These are phyloP conservation scores for Backusella liffmaniae DNA, from an alignment of 192 early-diverging fungal species.

Conservation along the genomic window DNA sequence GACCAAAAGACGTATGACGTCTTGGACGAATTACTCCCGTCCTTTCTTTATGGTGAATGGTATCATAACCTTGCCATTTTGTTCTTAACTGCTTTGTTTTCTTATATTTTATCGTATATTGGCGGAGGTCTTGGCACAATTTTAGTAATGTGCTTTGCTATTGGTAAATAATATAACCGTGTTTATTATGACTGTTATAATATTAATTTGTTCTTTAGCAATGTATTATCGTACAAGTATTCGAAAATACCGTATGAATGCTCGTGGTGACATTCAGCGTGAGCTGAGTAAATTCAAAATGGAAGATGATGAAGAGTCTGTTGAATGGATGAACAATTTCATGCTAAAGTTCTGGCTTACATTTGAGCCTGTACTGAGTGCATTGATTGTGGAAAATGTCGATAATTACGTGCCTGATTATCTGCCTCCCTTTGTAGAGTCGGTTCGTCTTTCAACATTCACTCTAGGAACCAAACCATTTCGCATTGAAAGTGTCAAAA, in stretches of 20 bases:
- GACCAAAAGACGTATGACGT: not conserved
- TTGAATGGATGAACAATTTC: constrained; percentile 79
- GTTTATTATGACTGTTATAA: not conserved
- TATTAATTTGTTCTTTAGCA: constrained; percentile 20
- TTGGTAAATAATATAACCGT: constrained; percentile 20
- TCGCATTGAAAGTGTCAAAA: constrained; percentile 56
- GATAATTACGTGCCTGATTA: constrained; percentile 60
- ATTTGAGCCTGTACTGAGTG: constrained; percentile 72
- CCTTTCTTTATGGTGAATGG: constrained; percentile 32
- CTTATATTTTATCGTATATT: constrained; percentile 14
- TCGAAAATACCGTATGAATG: constrained; percentile 47
- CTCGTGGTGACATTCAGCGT: constrained; percentile 55
- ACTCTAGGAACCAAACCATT: constrained; percentile 66
- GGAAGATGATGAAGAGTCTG: constrained; percentile 56
- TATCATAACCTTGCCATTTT: constrained; percentile 30
- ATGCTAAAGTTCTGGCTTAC: constrained; percentile 70
- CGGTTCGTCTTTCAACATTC: constrained; percentile 55
- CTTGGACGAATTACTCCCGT: constrained; percentile 17
- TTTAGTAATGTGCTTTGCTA: constrained; percentile 15
- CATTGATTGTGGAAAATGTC: constrained; percentile 56
- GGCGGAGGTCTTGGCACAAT: constrained; percentile 17
- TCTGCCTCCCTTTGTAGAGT: constrained; percentile 65
- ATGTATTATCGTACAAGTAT: constrained; percentile 59
- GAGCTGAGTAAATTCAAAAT: constrained; percentile 45
- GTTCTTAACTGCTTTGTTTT: constrained; percentile 18